Conservation (phyloP, 345 rosid species). For the Citrus medica region DNA sequence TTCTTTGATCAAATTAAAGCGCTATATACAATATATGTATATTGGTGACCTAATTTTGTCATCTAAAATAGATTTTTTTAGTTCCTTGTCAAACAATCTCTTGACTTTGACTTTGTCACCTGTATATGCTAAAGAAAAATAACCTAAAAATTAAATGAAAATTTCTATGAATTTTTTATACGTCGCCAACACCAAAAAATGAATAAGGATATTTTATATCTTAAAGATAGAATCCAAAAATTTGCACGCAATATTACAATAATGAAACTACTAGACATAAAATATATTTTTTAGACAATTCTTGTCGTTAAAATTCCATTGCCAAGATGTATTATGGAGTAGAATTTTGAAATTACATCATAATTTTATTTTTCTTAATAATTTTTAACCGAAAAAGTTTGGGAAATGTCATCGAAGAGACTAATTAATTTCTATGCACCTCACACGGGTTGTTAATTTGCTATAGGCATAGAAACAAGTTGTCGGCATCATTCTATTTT, state of each 20-base stretch:
- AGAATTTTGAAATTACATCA: not conserved
- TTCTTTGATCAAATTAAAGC: slow-evolving; percentile 8
- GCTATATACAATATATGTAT: not conserved
- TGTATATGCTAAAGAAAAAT: not conserved
- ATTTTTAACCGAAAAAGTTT: not conserved
- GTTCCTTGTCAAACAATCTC: slow-evolving; percentile 23
- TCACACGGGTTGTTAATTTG: not conserved
- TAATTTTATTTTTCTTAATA: not conserved
- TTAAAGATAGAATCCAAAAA: not conserved
- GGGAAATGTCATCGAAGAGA: not conserved
- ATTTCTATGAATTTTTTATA: not conserved
- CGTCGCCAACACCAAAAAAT: not conserved
- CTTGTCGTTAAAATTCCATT: not conserved
- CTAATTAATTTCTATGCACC: not conserved
- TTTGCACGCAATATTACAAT: not conserved
- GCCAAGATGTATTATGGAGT: not conserved
- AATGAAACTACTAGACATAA: not conserved
- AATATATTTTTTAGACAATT: not conserved
- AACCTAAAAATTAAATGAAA: not conserved
- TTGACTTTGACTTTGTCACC: not conserved
- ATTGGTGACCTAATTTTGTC: slow-evolving; percentile 28
- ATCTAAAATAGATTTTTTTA: not conserved
- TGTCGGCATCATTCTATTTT: not conserved
- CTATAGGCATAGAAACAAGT: not conserved
- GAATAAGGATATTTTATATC: not conserved